Conservation (phyloP, 2,329 filamentous ascomycete species). For the Alternaria viburni region DNA sequence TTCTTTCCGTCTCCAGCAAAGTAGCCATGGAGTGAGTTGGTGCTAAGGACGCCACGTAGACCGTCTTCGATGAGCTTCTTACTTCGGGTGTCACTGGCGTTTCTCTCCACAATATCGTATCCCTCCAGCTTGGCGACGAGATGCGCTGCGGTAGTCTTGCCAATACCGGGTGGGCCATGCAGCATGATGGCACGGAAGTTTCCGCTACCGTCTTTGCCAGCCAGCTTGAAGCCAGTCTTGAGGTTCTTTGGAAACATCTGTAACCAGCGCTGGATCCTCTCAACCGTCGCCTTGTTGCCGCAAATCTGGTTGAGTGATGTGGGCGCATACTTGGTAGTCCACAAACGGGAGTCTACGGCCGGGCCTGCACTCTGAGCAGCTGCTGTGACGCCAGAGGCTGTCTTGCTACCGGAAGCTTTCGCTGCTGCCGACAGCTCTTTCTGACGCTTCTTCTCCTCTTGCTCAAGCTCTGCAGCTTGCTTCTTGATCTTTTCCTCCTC, state of each 20-base stretch:
- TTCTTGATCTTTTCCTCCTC: constrained; percentile 83
- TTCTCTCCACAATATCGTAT: constrained; percentile 92
- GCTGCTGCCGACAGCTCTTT: constrained; percentile 55
- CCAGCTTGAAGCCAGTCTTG: constrained; percentile 80
- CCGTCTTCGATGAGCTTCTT: constrained; percentile 93
- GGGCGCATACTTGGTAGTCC: constrained; percentile 96
- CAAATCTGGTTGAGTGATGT: constrained; percentile 86
- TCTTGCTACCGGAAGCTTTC: constrained; percentile 47
- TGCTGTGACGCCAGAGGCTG: constrained; percentile 35
- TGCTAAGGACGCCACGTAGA: constrained; percentile 89
- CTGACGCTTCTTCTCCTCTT: constrained; percentile 79
- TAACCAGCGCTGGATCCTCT: constrained; percentile 89
- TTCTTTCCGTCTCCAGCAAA: constrained; percentile 84
- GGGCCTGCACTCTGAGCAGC: constrained; percentile 27
- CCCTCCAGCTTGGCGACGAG: constrained; percentile 90
- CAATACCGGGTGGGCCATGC: constrained; percentile 93
- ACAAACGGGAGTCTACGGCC: constrained; percentile 59
- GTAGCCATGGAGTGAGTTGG: constrained; percentile 88
- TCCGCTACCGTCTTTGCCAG: constrained; percentile 84
- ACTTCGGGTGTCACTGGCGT: constrained; percentile 93
- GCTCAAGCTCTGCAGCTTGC: constrained; percentile 84
- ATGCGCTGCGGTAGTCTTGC: constrained; percentile 96
- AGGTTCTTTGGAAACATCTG: constrained; percentile 79
- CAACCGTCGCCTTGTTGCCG: constrained; percentile 89
- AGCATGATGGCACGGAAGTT: constrained; percentile 89